Conservation (phyloP, 2,329 filamentous ascomycete genomes). For the Nakataea oryzae region DNA sequence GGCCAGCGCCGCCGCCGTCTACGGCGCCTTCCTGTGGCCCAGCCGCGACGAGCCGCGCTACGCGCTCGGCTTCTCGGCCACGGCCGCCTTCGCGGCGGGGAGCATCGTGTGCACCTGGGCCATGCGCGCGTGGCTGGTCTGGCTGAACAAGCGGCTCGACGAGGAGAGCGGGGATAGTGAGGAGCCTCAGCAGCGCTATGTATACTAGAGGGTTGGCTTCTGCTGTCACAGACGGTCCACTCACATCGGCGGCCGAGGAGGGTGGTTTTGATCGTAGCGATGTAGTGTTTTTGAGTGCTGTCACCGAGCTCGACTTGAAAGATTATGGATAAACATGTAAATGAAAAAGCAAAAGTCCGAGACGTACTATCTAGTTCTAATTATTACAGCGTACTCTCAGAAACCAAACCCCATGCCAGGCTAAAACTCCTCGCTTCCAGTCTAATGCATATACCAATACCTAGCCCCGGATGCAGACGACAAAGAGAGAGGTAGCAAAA, state of each 20-base stretch:
- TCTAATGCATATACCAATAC: background rate
- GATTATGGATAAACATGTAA: too few relatives aligned
- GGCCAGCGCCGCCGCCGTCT: background rate
- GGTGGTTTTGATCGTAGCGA: too few relatives aligned
- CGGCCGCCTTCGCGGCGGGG: background rate
- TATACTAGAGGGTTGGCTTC: too few relatives aligned
- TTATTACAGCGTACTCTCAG: too few relatives aligned
- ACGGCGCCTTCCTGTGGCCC: background rate
- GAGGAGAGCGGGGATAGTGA: background rate
- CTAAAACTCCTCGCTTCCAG: background rate
- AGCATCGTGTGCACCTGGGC: conserved; percentile 9
- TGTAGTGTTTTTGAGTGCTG: too few relatives aligned
- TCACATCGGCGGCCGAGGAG: too few relatives aligned
- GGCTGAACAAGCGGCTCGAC: conserved; percentile 12
- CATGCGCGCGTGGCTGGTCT: conserved; percentile 10
- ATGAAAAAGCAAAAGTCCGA: too few relatives aligned
- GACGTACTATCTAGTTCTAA: too few relatives aligned
- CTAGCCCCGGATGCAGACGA: background rate
- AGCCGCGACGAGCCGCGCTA: background rate
- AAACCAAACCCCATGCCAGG: background rate
- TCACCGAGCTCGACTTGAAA: too few relatives aligned
- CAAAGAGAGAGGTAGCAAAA: background rate
- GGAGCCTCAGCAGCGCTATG: background rate
- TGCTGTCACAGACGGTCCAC: too few relatives aligned
- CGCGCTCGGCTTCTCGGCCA: background rate